Evolutionary conservation across 2,329 filamentous ascomycete species (phyloP), one percentile per base, ranked within the genome.

Genomic region (Dothidotthia symphoricarpi): DNA sequence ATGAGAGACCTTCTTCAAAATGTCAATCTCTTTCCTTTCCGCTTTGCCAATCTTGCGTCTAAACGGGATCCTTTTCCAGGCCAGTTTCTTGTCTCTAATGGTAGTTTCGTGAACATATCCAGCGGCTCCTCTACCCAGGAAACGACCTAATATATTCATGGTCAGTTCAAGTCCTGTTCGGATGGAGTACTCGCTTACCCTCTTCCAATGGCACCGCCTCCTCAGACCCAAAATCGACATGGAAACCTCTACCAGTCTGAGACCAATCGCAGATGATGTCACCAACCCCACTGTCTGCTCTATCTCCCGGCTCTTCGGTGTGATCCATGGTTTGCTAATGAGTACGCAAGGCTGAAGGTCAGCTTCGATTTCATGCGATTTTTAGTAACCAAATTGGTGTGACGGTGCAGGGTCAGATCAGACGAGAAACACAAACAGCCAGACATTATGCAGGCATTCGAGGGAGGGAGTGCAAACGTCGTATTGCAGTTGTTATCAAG

Each of bases 121-220:
- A 25, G 41, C 43, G 4, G 48, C 39, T 7, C 51, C 51, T 31
- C 49, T 40, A 14, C 53, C 53, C 2, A 58, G 41, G 13, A 34
- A 44, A 13, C 25, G 25, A 6, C 32, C 45, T 81, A 75, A 31
- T 45, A n/a, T 3, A 14, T 16, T 27, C 2, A 4, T 19, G 8
- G 16, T 43, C 14, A 38, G 28, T 19, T 12, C 14, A 10, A 24
- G 6, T n/a, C n/a, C n/a, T 4, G 13, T n/a, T 22, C 12, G 12
- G 13, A 4, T 3, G 19, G 13, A 16, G 2, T 7, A 26, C 24
- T n/a, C n/a, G 11, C 27, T 36, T 34, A 39, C 49, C 47, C 28
- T 47, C 36, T 16, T 35, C 25, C 1, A 53, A 28, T 3, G 55
- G 53, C 4, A 55, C 28, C 3, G 9, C 25, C 15, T 57, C 51